These are phyloP conservation scores for Fraxinus albicans DNA, from an alignment of 305 asterid genomes.

Conservation along the genomic window DNA sequence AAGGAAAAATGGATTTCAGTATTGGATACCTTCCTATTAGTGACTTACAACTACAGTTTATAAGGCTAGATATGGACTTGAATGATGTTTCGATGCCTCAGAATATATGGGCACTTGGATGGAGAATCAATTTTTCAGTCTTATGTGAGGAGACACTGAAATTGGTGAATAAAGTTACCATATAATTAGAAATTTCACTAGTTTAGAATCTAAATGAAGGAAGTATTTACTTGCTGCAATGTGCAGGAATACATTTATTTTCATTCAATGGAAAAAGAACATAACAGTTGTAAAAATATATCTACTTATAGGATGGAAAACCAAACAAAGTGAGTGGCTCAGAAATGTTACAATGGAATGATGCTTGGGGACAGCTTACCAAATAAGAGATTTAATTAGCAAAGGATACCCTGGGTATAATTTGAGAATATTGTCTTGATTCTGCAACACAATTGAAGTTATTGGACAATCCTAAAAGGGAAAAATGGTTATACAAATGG, in stretches of 20 bases:
- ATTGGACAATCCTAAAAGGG: background rate
- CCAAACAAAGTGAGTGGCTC: background rate
- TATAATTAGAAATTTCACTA: background rate
- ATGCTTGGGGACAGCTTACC: background rate
- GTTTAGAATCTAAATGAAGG: background rate
- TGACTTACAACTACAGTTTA: background rate
- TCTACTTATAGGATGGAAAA: background rate
- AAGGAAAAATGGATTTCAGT: background rate
- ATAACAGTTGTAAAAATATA: background rate
- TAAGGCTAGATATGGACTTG: background rate
- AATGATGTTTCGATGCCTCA: background rate
- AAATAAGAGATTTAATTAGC: background rate
- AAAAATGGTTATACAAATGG: background rate
- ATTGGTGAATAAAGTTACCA: background rate
- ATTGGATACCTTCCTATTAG: background rate
- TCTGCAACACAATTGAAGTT: background rate
- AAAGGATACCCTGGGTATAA: background rate
- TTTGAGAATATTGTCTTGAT: background rate
- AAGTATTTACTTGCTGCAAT: background rate
- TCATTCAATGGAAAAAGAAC: background rate
- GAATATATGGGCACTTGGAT: background rate
- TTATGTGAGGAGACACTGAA: background rate
- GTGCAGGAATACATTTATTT: background rate
- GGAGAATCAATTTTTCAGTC: background rate
- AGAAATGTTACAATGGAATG: background rate